Evolutionary conservation across 257 asterid species (phyloP).

Genomic region (Rehmannia glutinosa): DNA sequence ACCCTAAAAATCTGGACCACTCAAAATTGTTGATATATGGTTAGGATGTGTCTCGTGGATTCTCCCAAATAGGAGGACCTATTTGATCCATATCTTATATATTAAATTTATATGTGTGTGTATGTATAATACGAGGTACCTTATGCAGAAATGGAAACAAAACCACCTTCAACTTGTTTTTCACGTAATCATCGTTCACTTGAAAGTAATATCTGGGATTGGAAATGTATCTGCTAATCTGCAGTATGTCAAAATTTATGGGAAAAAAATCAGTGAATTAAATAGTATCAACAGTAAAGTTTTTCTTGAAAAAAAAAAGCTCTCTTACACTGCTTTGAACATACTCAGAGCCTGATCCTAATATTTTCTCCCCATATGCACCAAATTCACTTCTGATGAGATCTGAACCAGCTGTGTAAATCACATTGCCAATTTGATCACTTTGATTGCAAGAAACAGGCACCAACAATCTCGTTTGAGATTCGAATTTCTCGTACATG

Average conservation of each 20-base stretch:
- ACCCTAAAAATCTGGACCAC: too few relatives aligned
- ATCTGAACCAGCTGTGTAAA: constrained; percentile 19
- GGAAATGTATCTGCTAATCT: constrained; percentile 22
- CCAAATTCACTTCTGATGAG: constrained; percentile 16
- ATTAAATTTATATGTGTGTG: too few relatives aligned
- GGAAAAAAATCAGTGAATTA: too few relatives aligned
- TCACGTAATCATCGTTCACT: constrained; percentile 28
- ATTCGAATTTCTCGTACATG: constrained; percentile 9
- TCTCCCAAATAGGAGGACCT: too few relatives aligned
- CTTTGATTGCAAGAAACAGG: constrained; percentile 16
- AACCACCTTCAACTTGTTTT: constrained; percentile 21
- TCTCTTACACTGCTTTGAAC: constrained; percentile 19
- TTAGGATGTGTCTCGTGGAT: too few relatives aligned
- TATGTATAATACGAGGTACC: constrained; percentile 3
- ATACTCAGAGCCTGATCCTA: constrained; percentile 25
- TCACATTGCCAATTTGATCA: not conserved
- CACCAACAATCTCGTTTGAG: not conserved
- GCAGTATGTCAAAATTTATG: too few relatives aligned
- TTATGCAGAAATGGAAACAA: constrained; percentile 28
- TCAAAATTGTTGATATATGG: too few relatives aligned
- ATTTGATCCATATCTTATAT: too few relatives aligned
- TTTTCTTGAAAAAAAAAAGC: not conserved
- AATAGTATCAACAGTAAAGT: not conserved
- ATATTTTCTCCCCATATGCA: constrained; percentile 16
- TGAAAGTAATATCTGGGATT: constrained; percentile 29